These are phyloP conservation scores for Phytopythium cucurbitacearum DNA, from an alignment of 352 stramenopile species.

Conservation along the genomic window DNA sequence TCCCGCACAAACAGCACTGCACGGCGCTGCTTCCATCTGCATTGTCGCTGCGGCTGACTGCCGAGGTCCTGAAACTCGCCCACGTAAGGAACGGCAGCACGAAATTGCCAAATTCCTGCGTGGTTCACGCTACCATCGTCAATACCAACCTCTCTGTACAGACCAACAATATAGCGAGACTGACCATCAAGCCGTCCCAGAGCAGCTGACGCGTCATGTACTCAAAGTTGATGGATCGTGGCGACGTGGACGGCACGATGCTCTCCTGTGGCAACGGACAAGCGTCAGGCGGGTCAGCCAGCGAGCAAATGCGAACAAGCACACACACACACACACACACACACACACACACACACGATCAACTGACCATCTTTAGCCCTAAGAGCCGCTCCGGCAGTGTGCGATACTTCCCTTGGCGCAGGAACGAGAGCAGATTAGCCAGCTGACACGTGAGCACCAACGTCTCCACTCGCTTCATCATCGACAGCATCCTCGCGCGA, in stretches of 20 bases:
- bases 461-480: conserved; percentile 76
- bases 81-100: conserved; percentile 69
- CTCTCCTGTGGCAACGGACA: conserved; percentile 31
- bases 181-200: conserved; percentile 81
- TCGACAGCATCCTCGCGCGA: conserved; percentile 28
- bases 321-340: background rate
- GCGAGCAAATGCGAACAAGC: background rate
- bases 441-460: conserved; percentile 64
- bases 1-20: conserved; percentile 61
- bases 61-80: conserved; percentile 28
- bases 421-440: conserved; percentile 66
- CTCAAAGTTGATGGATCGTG: conserved; percentile 80
- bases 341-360: background rate
- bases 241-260: conserved; percentile 41
- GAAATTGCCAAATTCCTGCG: conserved; percentile 79
- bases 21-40: conserved; percentile 4
- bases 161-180: background rate
- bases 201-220: conserved; percentile 84
- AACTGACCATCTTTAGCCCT: conserved; percentile 61
- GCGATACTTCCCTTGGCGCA: conserved; percentile 64
- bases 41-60: conserved; percentile 8
- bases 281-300: background rate
- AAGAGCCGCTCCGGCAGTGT: conserved; percentile 72
- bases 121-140: background rate
- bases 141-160: background rate